These are phyloP conservation scores for Pleurotus tuoliensis DNA, from an alignment of 768 basidiomycete genomes.

Conservation along the genomic window DNA sequence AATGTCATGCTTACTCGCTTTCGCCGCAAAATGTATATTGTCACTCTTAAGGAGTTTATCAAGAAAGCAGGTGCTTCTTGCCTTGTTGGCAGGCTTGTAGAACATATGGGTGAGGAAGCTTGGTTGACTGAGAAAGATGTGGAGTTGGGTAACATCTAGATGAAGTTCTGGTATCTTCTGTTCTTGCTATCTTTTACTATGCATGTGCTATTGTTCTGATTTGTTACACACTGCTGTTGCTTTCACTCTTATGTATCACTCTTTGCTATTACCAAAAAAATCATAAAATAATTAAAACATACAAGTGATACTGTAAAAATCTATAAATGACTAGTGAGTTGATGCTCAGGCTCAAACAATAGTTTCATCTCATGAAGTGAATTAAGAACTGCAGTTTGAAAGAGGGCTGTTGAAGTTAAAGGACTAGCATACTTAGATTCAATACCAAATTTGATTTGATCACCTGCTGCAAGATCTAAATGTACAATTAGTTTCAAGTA, in stretches of 20 bases:
- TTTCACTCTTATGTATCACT: background rate
- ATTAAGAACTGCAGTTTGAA: constrained; percentile 58
- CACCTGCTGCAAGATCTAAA: constrained; percentile 75
- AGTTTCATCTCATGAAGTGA: constrained; percentile 68
- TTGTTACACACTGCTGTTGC: background rate
- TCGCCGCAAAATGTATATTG: constrained; percentile 74
- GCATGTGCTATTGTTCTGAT: too few species aligned
- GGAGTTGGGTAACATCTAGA: constrained; percentile 28
- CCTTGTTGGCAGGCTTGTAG: constrained; percentile 40
- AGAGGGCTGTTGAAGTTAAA: constrained; percentile 64
- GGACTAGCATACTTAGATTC: constrained; percentile 79
- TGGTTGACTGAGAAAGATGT: constrained; percentile 38
- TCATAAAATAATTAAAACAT: background rate
- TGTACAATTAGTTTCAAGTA: constrained; percentile 1
- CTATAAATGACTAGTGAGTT: constrained; percentile 28
- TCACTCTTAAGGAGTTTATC: constrained; percentile 61
- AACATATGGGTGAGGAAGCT: constrained; percentile 30
- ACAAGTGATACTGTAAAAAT: constrained; percentile 1
- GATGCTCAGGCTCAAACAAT: constrained; percentile 20
- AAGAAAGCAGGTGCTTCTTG: constrained; percentile 43
- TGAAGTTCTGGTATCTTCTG: background rate
- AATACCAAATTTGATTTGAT: constrained; percentile 86
- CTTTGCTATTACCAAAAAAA: constrained; percentile 8
- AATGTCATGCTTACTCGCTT: constrained; percentile 90
- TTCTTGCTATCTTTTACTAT: too few species aligned